phyloP scores from a whole-genome alignment of 2,329 filamentous ascomycete genomes.

The Trichoderma koningii region DNA sequence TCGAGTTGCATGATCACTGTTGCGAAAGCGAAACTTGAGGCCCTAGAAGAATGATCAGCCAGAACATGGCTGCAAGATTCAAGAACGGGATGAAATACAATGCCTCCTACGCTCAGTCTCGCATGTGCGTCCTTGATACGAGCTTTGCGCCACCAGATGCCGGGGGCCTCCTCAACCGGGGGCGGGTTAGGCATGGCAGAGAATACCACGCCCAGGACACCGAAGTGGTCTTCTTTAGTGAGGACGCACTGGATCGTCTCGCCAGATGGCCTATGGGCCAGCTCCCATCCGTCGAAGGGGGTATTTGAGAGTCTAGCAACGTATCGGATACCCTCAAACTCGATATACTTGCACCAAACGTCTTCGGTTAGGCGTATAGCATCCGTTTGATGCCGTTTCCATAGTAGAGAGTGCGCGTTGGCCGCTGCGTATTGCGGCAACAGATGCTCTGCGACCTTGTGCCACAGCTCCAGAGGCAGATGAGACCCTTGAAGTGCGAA shows the following conservation, averaged over 20 bases:
- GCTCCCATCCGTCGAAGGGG: neutral
- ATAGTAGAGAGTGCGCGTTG: neutral
- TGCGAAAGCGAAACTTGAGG: neutral
- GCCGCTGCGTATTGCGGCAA: neutral
- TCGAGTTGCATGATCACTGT: no score
- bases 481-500: neutral
- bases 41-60: neutral
- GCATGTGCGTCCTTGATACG: neutral
- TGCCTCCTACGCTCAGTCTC: neutral
- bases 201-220: neutral
- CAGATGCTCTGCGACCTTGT: neutral
- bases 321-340: neutral
- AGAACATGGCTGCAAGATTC: neutral
- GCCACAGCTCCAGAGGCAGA: neutral
- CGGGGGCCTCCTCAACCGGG: neutral
- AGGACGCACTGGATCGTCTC: neutral
- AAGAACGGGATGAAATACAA: neutral
- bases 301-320: neutral
- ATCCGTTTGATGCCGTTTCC: neutral
- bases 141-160: neutral
- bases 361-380: neutral
- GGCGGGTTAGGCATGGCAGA: neutral
- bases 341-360: conserved; percentile 2
- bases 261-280: neutral
- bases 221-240: neutral